Conservation (phyloP, 306 rosid species). For the Benincasa hispida region DNA sequence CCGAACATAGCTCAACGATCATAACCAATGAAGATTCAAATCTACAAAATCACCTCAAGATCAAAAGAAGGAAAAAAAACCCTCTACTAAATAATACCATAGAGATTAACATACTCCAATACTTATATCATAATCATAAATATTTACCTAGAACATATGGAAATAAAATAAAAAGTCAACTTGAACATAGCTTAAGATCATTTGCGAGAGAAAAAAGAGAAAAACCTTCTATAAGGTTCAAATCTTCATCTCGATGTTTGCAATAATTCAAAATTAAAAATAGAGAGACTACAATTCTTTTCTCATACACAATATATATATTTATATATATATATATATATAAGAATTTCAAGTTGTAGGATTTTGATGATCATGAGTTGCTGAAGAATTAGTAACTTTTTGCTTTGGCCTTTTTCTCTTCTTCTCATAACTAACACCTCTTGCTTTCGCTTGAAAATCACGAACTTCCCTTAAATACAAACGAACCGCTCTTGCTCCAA, state of each 20-base stretch:
- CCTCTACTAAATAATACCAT: too few relatives aligned
- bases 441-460: slow-evolving; percentile 74
- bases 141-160: too few relatives aligned
- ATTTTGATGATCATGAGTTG: neutral
- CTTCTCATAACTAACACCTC: slow-evolving; percentile 91
- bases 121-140: too few relatives aligned
- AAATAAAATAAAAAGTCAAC: too few relatives aligned
- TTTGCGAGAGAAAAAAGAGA: too few relatives aligned
- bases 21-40: neutral
- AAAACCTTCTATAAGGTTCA: neutral
- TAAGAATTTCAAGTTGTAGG: neutral
- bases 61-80: too few relatives aligned
- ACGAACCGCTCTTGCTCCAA: slow-evolving; percentile 60
- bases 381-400: neutral
- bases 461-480: slow-evolving; percentile 76
- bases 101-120: too few relatives aligned
- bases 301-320: neutral
- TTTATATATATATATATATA: neutral
- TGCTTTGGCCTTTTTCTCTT: slow-evolving; percentile 76
- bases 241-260: neutral
- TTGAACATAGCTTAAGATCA: neutral
- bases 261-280: neutral
- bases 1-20: too few relatives aligned
- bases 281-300: neutral
- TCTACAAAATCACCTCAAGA: neutral